These are phyloP conservation scores for Penicillium tannophilum DNA, from an alignment of 495 filamentous ascomycete species.

Conservation along the genomic window DNA sequence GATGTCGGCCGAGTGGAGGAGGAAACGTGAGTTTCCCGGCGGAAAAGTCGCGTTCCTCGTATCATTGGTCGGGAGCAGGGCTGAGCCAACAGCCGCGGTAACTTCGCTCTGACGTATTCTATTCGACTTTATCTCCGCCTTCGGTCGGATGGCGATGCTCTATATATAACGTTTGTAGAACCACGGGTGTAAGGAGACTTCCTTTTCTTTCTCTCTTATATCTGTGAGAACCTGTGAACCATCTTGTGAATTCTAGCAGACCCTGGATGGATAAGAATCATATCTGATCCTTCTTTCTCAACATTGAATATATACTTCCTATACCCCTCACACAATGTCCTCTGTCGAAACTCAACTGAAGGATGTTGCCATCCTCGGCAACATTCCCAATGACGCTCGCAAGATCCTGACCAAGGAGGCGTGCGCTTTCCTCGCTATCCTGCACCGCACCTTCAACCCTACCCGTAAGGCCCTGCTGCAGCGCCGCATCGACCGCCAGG, in stretches of 20 bases:
- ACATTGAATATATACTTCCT: slow-evolving; percentile 2
- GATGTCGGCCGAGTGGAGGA: slow-evolving; percentile 42
- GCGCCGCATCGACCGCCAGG: slow-evolving; percentile 83
- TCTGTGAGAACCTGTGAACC: not conserved
- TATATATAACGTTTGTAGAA: slow-evolving; percentile 25
- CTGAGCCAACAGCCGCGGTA: slow-evolving; percentile 34
- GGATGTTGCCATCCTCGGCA: slow-evolving; percentile 83
- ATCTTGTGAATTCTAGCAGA: not conserved
- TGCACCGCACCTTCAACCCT: slow-evolving; percentile 91
- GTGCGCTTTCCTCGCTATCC: slow-evolving; percentile 87
- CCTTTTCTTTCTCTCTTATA: slow-evolving; percentile 12
- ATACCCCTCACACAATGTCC: slow-evolving; percentile 56
- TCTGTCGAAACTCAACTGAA: slow-evolving; percentile 75
- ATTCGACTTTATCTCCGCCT: slow-evolving; percentile 20
- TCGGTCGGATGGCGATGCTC: slow-evolving; percentile 22
- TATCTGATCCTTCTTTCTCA: not conserved
- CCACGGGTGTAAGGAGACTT: slow-evolving; percentile 6
- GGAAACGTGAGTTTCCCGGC: slow-evolving; percentile 31
- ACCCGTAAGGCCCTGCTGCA: slow-evolving; percentile 89
- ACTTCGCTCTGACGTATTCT: slow-evolving; percentile 40
- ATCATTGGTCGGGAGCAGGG: slow-evolving; percentile 1
- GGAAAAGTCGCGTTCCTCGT: slow-evolving; percentile 27
- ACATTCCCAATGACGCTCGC: slow-evolving; percentile 73
- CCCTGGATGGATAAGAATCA: slow-evolving; percentile 1
- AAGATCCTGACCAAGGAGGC: slow-evolving; percentile 93